phyloP scores from a whole-genome alignment of 441 rosid species.

The Flueggea neowawraea region DNA sequence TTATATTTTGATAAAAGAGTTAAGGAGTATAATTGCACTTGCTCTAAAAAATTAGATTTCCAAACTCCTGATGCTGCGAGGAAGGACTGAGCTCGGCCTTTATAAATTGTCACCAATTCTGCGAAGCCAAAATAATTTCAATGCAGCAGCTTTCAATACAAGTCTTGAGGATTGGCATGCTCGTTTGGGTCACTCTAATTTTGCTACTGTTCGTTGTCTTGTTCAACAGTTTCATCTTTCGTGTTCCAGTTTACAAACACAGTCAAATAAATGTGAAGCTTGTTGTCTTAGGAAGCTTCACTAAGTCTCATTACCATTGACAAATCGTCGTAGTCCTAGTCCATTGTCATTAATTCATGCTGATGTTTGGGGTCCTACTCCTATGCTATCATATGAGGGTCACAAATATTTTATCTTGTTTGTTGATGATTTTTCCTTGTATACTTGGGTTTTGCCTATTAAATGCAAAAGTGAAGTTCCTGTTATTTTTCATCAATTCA shows the following conservation, averaged over 20 bases:
- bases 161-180: no score
- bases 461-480: not conserved
- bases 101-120: no score
- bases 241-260: not conserved
- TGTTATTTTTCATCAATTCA: not conserved
- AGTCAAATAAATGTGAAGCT: not conserved
- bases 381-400: not conserved
- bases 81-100: not conserved
- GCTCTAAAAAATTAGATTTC: no score
- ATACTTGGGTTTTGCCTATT: not conserved
- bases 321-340: not conserved
- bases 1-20: no score
- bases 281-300: not conserved
- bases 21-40: no score
- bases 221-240: not conserved
- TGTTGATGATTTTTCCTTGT: not conserved
- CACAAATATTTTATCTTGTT: not conserved
- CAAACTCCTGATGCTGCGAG: not conserved
- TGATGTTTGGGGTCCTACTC: not conserved
- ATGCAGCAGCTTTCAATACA: no score
- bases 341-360: not conserved
- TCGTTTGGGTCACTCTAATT: no score
- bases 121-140: no score
- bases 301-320: not conserved
- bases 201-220: no score